phyloP scores from a whole-genome alignment of 2,329 filamentous ascomycete genomes.

The Triangularia setosa region DNA sequence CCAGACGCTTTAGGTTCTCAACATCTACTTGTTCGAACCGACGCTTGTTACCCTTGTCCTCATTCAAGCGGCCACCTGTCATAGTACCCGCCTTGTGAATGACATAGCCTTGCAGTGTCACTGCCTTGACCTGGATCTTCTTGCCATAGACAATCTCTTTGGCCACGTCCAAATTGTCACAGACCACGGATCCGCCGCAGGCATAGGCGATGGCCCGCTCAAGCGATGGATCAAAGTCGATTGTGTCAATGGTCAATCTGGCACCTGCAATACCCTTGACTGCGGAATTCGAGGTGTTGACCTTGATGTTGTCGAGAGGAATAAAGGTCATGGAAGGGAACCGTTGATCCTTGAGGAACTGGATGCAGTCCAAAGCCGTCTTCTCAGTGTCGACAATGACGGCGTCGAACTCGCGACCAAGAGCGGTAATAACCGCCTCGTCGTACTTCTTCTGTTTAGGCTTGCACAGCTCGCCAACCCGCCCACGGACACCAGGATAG shows the following conservation, averaged over 20 bases:
- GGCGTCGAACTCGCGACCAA: slow-evolving; percentile 90
- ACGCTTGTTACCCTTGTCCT: slow-evolving; percentile 69
- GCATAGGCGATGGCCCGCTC: slow-evolving; percentile 93
- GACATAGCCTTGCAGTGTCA: slow-evolving; percentile 90
- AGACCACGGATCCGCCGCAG: slow-evolving; percentile 92
- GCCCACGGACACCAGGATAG: slow-evolving; percentile 85
- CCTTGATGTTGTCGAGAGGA: slow-evolving; percentile 94
- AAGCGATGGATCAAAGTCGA: slow-evolving; percentile 84
- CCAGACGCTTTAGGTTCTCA: slow-evolving; percentile 74
- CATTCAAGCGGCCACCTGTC: slow-evolving; percentile 84
- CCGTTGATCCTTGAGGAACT: slow-evolving; percentile 87
- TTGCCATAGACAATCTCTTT: slow-evolving; percentile 86
- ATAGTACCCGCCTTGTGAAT: slow-evolving; percentile 96
- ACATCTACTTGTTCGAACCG: slow-evolving; percentile 88
- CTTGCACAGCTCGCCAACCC: slow-evolving; percentile 86
- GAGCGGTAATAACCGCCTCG: slow-evolving; percentile 85
- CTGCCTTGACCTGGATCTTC: slow-evolving; percentile 84
- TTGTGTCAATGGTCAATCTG: slow-evolving; percentile 89
- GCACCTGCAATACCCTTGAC: slow-evolving; percentile 85
- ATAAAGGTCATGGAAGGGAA: slow-evolving; percentile 89
- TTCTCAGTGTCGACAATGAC: slow-evolving; percentile 95
- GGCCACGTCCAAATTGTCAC: slow-evolving; percentile 79
- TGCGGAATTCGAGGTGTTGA: slow-evolving; percentile 83
- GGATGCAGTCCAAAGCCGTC: slow-evolving; percentile 88
- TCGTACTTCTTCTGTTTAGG: slow-evolving; percentile 97